Conservation (phyloP, 306 rosid genomes). For the Fragaria vesca region DNA sequence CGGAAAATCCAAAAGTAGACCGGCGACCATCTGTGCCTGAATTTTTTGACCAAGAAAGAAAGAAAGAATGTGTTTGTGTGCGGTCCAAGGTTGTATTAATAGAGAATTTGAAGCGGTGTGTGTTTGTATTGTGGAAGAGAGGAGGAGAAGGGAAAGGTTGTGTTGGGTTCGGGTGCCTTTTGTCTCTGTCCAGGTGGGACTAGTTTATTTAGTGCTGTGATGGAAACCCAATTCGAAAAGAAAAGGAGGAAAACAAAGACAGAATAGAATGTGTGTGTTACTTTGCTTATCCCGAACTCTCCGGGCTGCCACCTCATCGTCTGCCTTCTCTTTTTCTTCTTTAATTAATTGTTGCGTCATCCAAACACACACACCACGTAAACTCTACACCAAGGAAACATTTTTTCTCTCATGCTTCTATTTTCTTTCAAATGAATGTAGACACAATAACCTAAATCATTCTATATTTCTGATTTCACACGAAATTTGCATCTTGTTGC, state of each 20-base stretch:
- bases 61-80: not conserved
- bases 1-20: constrained; percentile 53
- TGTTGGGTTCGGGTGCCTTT: too few relatives aligned
- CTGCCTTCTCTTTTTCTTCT: not conserved
- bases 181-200: not conserved
- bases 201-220: not conserved
- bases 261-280: constrained; percentile 22
- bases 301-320: constrained; percentile 50
- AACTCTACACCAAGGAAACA: too few relatives aligned
- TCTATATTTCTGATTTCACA: too few relatives aligned
- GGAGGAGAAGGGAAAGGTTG: not conserved
- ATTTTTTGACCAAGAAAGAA: not conserved
- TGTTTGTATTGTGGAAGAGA: not conserved
- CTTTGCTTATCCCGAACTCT: constrained; percentile 32
- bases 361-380: not conserved
- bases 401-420: too few relatives aligned
- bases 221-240: not conserved
- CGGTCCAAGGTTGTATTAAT: not conserved
- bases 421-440: too few relatives aligned
- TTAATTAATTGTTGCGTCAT: too few relatives aligned
- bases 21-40: constrained; percentile 1
- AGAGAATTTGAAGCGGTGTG: too few relatives aligned
- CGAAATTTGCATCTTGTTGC: too few relatives aligned
- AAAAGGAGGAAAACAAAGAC: not conserved
- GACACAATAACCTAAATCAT: too few relatives aligned